Conservation (phyloP, 1,284 basidiomycete species). For the Ganoderma sinense region DNA sequence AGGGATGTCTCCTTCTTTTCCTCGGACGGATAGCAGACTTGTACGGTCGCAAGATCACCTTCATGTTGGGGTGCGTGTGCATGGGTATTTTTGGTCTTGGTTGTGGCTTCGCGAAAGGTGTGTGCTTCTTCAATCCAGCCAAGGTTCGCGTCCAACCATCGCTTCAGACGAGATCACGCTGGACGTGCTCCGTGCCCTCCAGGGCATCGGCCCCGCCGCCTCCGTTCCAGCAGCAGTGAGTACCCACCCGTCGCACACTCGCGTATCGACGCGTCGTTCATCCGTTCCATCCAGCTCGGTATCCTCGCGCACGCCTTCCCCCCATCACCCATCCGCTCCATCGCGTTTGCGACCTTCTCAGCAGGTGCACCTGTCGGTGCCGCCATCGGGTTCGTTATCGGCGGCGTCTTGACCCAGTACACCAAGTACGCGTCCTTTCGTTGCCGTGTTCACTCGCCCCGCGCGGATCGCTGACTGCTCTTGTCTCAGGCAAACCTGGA, state of each 20-base stretch:
- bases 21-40: slow-evolving; percentile 67
- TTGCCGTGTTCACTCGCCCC: background rate
- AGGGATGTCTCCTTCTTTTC: slow-evolving; percentile 68
- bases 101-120: slow-evolving; percentile 53
- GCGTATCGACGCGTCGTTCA: background rate
- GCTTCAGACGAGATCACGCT: slow-evolving; percentile 59
- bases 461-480: background rate
- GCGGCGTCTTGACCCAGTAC: slow-evolving; percentile 76
- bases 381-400: slow-evolving; percentile 71
- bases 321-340: slow-evolving; percentile 67
- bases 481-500: slow-evolving; percentile 52
- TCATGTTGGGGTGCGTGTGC: slow-evolving; percentile 53
- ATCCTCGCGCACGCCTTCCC: slow-evolving; percentile 82
- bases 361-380: slow-evolving; percentile 85
- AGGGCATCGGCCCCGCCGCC: slow-evolving; percentile 76
- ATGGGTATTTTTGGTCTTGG: slow-evolving; percentile 48
- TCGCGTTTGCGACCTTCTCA: slow-evolving; percentile 81
- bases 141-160: background rate
- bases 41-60: slow-evolving; percentile 61
- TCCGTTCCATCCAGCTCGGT: slow-evolving; percentile 58
- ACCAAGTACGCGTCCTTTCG: slow-evolving; percentile 47
- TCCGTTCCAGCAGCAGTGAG: slow-evolving; percentile 73
- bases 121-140: slow-evolving; percentile 26
- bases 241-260: slow-evolving; percentile 17
- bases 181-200: slow-evolving; percentile 71